Base-by-base conservation (phyloP, 176 grass and related monocot species). In the Pharus latifolius region DNA sequence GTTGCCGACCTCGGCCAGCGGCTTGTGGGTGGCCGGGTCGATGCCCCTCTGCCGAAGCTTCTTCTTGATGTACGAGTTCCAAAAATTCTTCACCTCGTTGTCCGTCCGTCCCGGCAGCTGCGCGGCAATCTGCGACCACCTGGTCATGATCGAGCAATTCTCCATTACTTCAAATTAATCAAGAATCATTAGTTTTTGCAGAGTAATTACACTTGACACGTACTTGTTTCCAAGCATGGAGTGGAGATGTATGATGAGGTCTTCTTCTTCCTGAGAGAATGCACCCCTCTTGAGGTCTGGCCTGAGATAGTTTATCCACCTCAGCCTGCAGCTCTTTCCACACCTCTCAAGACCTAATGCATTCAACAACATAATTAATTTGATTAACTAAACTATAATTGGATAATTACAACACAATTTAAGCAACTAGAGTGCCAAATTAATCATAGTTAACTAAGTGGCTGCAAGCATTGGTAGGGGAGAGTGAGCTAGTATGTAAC, bases 81-180 rank as follows among this genome's bases (percentile, higher is more conserved):
- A 99, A 50, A 92, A 91, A 76, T 99, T 99, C 72, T 99, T 99
- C 6, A 99, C 84, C 73, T 99, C 96, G 55, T 99, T 99, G 75
- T 99, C 96, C 1, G 96, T 99, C 70, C 96, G 50, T 0, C 96
- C 96, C 3, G 96, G 96, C 34, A 99, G 68, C 70, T 84, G 89
- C 27, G 69, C 77, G 0, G 89, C 85, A 20, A 92, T 92, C 71
- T 88, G 89, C 49, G 89, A 92, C 89, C 89, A 92, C 65, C 88
- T 91, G 53, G 9, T 20, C 34, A 56, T 26, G 15, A 15, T 28
- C 0, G 10, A 58, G 2, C 51, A 66, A 16, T 15, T 1, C 14
- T 20, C 26, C 23, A 31, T 20, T 20, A 30, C 31, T 57, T 49
- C 3, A 18, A 60, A 5, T 22, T 9, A 26, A 38, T 34, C 0